These are phyloP conservation scores for Pezicula radicicola DNA, from an alignment of 2,329 filamentous ascomycete genomes.

Conservation along the genomic window DNA sequence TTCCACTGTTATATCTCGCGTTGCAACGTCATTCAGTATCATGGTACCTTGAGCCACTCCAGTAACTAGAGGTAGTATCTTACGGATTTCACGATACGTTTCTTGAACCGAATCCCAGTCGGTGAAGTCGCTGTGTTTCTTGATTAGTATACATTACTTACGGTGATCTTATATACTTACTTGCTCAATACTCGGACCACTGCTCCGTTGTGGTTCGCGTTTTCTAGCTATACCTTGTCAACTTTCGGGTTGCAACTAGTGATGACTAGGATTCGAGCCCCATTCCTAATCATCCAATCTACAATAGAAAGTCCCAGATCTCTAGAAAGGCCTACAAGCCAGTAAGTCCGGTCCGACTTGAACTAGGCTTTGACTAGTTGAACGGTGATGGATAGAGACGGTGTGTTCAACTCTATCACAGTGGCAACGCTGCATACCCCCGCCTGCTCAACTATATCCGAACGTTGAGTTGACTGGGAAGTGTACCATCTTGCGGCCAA, in stretches of 20 bases:
- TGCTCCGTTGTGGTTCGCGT: not conserved
- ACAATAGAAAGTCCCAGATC: constrained; percentile 31
- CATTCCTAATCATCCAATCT: constrained; percentile 35
- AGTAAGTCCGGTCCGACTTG: constrained; percentile 24
- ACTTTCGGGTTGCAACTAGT: constrained; percentile 36
- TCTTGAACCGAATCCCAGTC: constrained; percentile 14
- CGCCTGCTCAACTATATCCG: not conserved
- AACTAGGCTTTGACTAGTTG: constrained; percentile 2
- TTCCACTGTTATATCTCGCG: constrained; percentile 23
- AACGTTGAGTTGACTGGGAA: not conserved
- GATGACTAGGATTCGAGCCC: constrained; percentile 33
- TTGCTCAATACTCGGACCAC: not conserved
- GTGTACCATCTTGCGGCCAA: not conserved
- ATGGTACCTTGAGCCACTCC: constrained; percentile 41
- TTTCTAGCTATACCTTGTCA: constrained; percentile 25
- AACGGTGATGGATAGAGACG: not conserved
- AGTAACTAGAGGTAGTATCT: constrained; percentile 25
- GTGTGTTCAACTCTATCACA: not conserved
- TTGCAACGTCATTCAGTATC: constrained; percentile 35
- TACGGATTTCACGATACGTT: constrained; percentile 13
- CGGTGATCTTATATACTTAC: not conserved
- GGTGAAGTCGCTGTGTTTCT: constrained; percentile 17
- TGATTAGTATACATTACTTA: not conserved
- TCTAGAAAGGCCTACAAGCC: constrained; percentile 21
- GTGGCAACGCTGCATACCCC: not conserved